These are phyloP conservation scores for Leucosporidium creatinivorum DNA, from an alignment of 768 basidiomycete species.

Conservation along the genomic window DNA sequence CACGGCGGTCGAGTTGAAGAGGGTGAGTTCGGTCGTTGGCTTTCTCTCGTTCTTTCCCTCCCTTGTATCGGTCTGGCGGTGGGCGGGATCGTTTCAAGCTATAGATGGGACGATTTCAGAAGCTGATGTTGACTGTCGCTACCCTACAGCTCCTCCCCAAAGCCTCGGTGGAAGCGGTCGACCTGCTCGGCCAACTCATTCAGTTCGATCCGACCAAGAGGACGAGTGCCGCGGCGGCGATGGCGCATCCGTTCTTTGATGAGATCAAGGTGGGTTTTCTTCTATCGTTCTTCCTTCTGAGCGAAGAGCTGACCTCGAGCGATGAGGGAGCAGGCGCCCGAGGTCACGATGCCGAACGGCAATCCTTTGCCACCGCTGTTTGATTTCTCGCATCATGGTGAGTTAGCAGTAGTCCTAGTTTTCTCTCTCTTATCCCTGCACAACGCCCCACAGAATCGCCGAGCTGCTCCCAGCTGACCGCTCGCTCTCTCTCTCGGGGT, in stretches of 20 bases:
- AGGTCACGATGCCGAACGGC: slow-evolving; percentile 73
- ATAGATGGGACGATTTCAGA: too few species aligned
- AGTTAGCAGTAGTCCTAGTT: slow-evolving; percentile 42
- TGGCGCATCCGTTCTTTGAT: slow-evolving; percentile 78
- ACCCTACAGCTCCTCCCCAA: slow-evolving; percentile 67
- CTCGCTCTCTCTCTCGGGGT: too few species aligned
- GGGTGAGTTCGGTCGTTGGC: neutral
- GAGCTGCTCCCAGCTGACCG: neutral
- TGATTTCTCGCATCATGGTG: slow-evolving; percentile 88
- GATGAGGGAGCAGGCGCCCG: too few species aligned
- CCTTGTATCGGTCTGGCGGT: neutral
- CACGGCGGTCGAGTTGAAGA: slow-evolving; percentile 52
- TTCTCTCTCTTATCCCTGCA: neutral
- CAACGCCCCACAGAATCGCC: too few species aligned
- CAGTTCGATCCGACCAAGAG: slow-evolving; percentile 90
- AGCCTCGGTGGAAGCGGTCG: slow-evolving; percentile 87
- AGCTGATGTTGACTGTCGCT: too few species aligned
- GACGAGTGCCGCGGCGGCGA: slow-evolving; percentile 74
- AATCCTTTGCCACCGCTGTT: slow-evolving; percentile 87
- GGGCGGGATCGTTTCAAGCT: too few species aligned
- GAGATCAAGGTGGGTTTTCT: slow-evolving; percentile 56
- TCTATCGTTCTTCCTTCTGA: slow-evolving; percentile 29
- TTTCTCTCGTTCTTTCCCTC: neutral
- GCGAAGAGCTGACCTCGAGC: too few species aligned
- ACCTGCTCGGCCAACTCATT: slow-evolving; percentile 80